A percentile compares a stretch with the other conserved stretches of the same genome.
phyloP scores from a whole-genome alignment of 129 eudicot genomes.

The Centella asiatica region DNA sequence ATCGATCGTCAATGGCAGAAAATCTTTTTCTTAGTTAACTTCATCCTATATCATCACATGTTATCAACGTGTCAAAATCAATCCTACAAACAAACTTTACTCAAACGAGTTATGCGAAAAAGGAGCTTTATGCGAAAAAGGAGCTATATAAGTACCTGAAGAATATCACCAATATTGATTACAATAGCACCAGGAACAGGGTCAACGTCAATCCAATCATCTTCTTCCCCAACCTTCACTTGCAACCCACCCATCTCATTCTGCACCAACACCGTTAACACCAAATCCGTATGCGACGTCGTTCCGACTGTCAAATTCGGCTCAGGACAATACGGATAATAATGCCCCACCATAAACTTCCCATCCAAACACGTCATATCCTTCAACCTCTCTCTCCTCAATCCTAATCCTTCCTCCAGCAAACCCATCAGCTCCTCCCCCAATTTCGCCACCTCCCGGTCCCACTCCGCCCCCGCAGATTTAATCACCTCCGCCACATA shows the following conservation, averaged over 20 bases:
- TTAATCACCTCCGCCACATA: neutral
- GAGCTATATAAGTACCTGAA: constrained; percentile 35
- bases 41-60: too few species aligned
- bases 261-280: constrained; percentile 45
- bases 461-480: neutral
- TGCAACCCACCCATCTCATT: constrained; percentile 53
- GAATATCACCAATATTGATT: constrained; percentile 56
- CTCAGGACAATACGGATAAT: constrained; percentile 54
- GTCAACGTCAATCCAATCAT: constrained; percentile 53
- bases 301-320: constrained; percentile 52
- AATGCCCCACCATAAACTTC: constrained; percentile 32
- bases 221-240: constrained; percentile 34
- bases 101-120: too few species aligned
- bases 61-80: too few species aligned
- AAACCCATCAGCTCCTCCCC: neutral
- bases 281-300: constrained; percentile 44
- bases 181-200: constrained; percentile 50
- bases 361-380: neutral
- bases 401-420: neutral
- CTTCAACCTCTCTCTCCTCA: neutral
- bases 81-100: too few species aligned
- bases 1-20: too few species aligned
- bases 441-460: neutral
- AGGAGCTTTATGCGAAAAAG: neutral
- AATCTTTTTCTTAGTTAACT: too few species aligned